phyloP scores from a whole-genome alignment of 2,329 filamentous ascomycete species.

The Trichoderma sp. region DNA sequence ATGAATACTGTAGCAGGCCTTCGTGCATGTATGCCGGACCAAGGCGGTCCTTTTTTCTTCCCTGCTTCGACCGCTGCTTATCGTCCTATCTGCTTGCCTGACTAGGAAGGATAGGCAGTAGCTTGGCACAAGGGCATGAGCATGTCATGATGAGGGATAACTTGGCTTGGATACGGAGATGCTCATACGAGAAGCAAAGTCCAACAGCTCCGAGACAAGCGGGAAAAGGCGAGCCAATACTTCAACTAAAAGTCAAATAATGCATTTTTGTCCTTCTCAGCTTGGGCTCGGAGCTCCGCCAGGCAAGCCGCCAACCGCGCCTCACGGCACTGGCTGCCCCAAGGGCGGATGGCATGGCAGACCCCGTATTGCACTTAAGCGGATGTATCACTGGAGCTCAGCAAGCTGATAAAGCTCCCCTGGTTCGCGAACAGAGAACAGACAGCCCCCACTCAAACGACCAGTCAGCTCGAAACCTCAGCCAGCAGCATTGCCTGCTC shows the following conservation, averaged over 20 bases:
- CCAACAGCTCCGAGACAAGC: background rate
- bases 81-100: constrained; percentile 11
- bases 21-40: background rate
- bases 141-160: constrained; percentile 10
- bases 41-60: background rate
- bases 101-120: constrained; percentile 17
- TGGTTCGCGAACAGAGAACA: background rate
- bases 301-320: background rate
- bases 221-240: background rate
- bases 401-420: constrained; percentile 19
- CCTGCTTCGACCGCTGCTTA: constrained; percentile 3
- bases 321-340: background rate
- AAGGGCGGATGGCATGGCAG: background rate
- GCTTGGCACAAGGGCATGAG: constrained; percentile 8
- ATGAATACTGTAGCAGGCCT: background rate
- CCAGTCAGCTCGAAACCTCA: constrained; percentile 13
- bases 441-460: background rate
- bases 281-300: background rate
- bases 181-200: background rate
- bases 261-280: background rate
- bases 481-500: constrained; percentile 2
- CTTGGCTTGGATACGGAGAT: background rate
- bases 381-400: constrained; percentile 2
- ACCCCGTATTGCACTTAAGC: background rate
- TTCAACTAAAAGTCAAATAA: background rate